phyloP scores from a whole-genome alignment of 345 rosid species.

The Lepidium didymum region DNA sequence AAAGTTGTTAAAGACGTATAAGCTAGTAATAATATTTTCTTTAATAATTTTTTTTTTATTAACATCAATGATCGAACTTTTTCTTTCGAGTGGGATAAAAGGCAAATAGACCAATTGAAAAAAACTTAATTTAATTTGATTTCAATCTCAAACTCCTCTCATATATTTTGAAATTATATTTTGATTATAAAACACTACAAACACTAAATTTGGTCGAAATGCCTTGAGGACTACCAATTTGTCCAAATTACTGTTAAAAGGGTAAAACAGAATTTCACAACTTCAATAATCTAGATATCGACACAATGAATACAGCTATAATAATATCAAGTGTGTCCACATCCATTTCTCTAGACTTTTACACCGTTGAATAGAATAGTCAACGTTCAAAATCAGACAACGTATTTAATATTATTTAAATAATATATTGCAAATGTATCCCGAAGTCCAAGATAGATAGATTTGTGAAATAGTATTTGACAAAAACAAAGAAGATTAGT shows the following conservation, averaged over 20 bases:
- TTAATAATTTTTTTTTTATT: too few relatives aligned
- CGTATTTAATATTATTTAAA: neutral
- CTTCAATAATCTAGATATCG: neutral
- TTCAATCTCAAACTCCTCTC: neutral
- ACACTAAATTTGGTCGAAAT: too few relatives aligned
- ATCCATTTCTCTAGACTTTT: neutral
- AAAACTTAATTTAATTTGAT: too few relatives aligned
- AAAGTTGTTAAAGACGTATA: too few relatives aligned
- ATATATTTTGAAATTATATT: neutral
- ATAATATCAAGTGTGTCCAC: neutral
- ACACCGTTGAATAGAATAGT: slow-evolving; percentile 5
- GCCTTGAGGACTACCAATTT: neutral
- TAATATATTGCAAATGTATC: neutral
- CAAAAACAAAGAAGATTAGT: too few relatives aligned
- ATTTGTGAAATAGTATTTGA: too few relatives aligned
- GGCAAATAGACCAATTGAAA: too few relatives aligned
- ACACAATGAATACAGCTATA: neutral
- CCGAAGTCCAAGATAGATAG: neutral
- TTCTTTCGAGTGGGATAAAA: too few relatives aligned
- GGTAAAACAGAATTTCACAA: neutral
- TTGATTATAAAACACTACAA: neutral
- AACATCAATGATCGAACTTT: too few relatives aligned
- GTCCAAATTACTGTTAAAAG: neutral
- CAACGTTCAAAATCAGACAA: slow-evolving; percentile 19
- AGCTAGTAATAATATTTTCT: too few relatives aligned